phyloP scores from a whole-genome alignment of 305 asterid genomes.

The Fraxinus ornus region DNA sequence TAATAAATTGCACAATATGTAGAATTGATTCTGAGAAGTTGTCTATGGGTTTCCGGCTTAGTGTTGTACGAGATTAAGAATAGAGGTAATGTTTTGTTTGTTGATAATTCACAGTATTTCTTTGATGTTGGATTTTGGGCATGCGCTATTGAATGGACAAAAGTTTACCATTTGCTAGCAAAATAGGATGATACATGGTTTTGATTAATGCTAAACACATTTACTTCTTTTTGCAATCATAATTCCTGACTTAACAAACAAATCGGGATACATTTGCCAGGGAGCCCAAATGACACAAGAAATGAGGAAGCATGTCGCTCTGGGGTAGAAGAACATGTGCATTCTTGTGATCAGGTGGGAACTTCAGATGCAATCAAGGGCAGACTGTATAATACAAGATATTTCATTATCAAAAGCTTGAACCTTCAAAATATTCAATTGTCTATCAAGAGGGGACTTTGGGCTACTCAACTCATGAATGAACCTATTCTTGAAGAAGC shows the following conservation, averaged over 20 bases:
- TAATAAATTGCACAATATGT: neutral
- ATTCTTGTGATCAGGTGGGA: constrained; percentile 48
- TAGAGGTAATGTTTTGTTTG: neutral
- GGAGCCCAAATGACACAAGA: constrained; percentile 40
- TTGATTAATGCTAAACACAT: constrained; percentile 17
- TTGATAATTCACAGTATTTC: neutral
- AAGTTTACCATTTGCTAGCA: constrained; percentile 5
- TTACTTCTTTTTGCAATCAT: constrained; percentile 13
- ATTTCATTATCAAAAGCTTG: constrained; percentile 89
- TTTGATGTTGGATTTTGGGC: constrained; percentile 7
- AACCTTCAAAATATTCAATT: constrained; percentile 77
- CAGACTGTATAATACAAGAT: constrained; percentile 53
- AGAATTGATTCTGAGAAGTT: neutral
- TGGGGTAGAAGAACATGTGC: constrained; percentile 47
- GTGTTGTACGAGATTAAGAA: neutral
- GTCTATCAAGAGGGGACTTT: constrained; percentile 76
- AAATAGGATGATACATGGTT: constrained; percentile 11
- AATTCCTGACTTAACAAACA: constrained; percentile 22
- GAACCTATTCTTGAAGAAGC: constrained; percentile 96
- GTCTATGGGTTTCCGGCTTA: neutral
- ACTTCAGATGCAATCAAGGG: constrained; percentile 48
- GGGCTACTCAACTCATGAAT: constrained; percentile 99
- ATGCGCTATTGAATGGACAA: constrained; percentile 6
- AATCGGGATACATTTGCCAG: constrained; percentile 41
- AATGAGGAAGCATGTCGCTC: constrained; percentile 51